Evolutionary conservation across 305 asterid genomes (phyloP).

Genomic region (Ajuga reptans): DNA sequence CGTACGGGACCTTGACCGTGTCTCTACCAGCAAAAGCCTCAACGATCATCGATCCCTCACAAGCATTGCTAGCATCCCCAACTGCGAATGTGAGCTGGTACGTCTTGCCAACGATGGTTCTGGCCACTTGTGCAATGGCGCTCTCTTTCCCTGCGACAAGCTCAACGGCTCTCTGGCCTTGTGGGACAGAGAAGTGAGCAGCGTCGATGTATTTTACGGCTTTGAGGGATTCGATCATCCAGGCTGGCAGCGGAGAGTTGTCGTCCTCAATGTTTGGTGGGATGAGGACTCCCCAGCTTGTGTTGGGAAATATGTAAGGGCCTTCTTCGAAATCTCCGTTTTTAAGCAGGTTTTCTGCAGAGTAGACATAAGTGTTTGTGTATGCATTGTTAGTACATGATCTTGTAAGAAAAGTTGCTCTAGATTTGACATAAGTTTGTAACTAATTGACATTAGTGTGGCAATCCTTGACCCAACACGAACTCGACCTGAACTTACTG

Average conservation of each 20-base stretch:
- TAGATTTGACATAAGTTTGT: too few relatives aligned
- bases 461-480: too few relatives aligned
- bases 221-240: constrained; percentile 94
- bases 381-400: background rate
- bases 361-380: background rate
- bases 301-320: constrained; percentile 76
- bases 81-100: constrained; percentile 68
- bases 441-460: too few relatives aligned
- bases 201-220: constrained; percentile 86
- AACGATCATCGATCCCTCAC: constrained; percentile 83
- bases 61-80: constrained; percentile 85
- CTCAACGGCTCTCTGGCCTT: constrained; percentile 72
- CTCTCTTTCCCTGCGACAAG: constrained; percentile 93
- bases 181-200: constrained; percentile 80
- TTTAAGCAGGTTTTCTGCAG: constrained; percentile 67
- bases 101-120: constrained; percentile 58
- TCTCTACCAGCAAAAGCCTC: constrained; percentile 83
- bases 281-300: constrained; percentile 86
- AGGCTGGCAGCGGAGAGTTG: constrained; percentile 83
- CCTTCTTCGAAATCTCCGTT: constrained; percentile 95
- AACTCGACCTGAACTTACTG: too few relatives aligned
- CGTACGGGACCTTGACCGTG: constrained; percentile 67
- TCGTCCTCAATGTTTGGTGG: constrained; percentile 94
- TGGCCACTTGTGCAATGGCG: constrained; percentile 72
- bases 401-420: background rate